Conservation (phyloP, 331 rosid genomes). For the Quercus tomentella region DNA sequence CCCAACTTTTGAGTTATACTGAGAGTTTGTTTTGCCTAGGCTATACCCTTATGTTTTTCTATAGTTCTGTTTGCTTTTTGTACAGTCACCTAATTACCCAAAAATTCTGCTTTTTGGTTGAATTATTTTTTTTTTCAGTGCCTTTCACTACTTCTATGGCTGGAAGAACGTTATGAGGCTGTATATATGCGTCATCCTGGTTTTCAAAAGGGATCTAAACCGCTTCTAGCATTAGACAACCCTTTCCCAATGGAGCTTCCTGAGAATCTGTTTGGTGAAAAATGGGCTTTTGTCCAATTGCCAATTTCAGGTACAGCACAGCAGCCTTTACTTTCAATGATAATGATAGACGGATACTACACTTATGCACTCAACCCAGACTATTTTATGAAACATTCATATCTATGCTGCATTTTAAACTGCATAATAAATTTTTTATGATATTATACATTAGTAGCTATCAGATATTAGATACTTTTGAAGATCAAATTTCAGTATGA, state of each 20-base stretch:
- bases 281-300: slow-evolving; percentile 93
- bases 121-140: slow-evolving; percentile 51
- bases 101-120: neutral
- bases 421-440: neutral
- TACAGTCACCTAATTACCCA: no score
- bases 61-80: no score
- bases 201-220: slow-evolving; percentile 77
- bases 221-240: slow-evolving; percentile 82
- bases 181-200: slow-evolving; percentile 83
- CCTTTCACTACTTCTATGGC: slow-evolving; percentile 71
- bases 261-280: slow-evolving; percentile 80
- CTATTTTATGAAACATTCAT: neutral
- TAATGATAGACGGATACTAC: neutral
- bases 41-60: no score
- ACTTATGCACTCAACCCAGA: neutral
- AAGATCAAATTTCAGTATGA: neutral
- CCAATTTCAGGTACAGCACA: slow-evolving; percentile 71
- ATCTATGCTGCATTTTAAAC: neutral
- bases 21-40: no score
- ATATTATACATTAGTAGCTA: neutral
- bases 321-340: neutral
- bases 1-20: no score
- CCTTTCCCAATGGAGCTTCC: slow-evolving; percentile 94
- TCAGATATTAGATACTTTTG: neutral
- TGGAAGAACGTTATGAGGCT: slow-evolving; percentile 83